These are phyloP conservation scores for Hymenoscyphus scutula DNA, from an alignment of 2,329 filamentous ascomycete genomes.

Conservation along the genomic window DNA sequence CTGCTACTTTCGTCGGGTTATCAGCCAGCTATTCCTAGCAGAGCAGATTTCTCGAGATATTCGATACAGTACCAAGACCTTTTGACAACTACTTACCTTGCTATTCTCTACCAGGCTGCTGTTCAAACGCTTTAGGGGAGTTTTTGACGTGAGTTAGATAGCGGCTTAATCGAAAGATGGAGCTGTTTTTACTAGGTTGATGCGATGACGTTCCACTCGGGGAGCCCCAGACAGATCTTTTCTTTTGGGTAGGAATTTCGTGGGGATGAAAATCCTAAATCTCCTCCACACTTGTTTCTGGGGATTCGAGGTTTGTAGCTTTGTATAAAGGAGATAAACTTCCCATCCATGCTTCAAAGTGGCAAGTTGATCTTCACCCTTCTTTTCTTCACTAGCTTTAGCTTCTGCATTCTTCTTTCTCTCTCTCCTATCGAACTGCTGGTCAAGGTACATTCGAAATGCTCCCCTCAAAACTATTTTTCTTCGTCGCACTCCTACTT, in stretches of 20 bases:
- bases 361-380: background rate
- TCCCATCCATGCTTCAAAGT: background rate
- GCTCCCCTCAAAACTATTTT: background rate
- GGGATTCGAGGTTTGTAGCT: background rate
- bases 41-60: too few relatives aligned
- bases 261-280: background rate
- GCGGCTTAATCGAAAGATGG: background rate
- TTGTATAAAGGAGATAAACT: background rate
- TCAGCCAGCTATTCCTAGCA: too few relatives aligned
- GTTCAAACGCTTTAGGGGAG: background rate
- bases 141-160: background rate
- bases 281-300: background rate
- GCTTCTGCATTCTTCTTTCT: background rate
- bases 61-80: background rate
- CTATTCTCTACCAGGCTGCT: background rate
- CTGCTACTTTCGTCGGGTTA: background rate
- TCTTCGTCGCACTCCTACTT: background rate
- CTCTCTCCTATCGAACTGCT: background rate
- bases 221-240: background rate
- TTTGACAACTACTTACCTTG: background rate
- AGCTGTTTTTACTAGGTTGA: background rate
- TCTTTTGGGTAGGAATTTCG: background rate
- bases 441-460: background rate
- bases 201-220: background rate
- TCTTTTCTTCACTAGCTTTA: background rate